A percentile compares a stretch with the other conserved stretches of the same genome.
These are phyloP conservation scores for Aurantiochytrium sp. DNA, from an alignment of 108 stramenopile genomes.

Conservation along the genomic window DNA sequence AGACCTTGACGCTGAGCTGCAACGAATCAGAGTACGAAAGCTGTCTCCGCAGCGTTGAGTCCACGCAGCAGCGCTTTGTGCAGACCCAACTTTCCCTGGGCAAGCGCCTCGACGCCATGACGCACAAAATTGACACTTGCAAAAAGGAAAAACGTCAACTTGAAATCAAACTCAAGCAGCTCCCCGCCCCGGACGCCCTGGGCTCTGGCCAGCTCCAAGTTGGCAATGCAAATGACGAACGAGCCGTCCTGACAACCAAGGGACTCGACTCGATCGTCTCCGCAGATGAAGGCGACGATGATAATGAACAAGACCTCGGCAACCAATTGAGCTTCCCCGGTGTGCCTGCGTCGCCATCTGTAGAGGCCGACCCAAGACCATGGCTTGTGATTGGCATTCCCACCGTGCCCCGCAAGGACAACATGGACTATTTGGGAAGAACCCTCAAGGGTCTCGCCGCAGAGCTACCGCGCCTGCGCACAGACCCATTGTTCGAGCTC, in stretches of 20 bases:
- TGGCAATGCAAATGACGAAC: too few relatives aligned
- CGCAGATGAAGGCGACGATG: too few relatives aligned
- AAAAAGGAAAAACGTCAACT: not conserved
- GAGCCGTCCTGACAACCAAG: too few relatives aligned
- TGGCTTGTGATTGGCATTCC: conserved; percentile 26
- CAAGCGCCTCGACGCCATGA: not conserved
- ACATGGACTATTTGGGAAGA: not conserved
- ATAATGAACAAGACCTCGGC: too few relatives aligned
- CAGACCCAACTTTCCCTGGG: not conserved
- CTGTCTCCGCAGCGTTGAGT: conserved; percentile 4
- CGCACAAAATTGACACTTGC: not conserved
- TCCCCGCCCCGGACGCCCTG: too few relatives aligned
- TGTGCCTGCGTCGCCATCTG: not conserved
- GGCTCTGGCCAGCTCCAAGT: too few relatives aligned
- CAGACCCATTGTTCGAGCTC: not conserved
- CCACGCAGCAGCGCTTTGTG: not conserved
- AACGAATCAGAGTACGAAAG: not conserved
- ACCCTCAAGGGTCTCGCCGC: not conserved
- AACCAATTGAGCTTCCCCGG: too few relatives aligned
- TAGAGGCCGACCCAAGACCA: not conserved
- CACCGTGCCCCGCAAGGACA: not conserved
- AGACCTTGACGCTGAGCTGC: conserved; percentile 4
- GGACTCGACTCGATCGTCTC: too few relatives aligned
- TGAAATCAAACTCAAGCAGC: not conserved
- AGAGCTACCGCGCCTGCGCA: not conserved